A percentile compares a stretch with the other conserved stretches of the same genome.
Evolutionary conservation across 2,329 filamentous ascomycete genomes (phyloP).

Genomic region (Trichoderma aggressivum): DNA sequence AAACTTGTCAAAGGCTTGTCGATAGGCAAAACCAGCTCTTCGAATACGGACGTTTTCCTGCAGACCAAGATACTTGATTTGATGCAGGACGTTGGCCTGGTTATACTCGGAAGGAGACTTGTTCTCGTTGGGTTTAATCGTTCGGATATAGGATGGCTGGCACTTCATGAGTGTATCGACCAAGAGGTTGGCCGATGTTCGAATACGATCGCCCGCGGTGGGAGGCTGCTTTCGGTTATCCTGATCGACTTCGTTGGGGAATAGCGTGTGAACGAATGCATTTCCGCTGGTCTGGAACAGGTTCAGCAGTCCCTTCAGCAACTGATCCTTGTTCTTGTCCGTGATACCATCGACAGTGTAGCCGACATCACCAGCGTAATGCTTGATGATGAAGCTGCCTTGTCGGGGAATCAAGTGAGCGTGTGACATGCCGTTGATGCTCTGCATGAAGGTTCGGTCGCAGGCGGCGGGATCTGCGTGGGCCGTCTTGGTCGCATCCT

Average conservation of each 20-base stretch:
- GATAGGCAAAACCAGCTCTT: slow-evolving; percentile 92
- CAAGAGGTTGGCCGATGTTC: slow-evolving; percentile 87
- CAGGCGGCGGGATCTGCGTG: slow-evolving; percentile 93
- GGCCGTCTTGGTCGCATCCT: slow-evolving; percentile 97
- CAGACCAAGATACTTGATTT: slow-evolving; percentile 98
- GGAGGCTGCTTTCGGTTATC: slow-evolving; percentile 93
- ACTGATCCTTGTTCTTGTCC: slow-evolving; percentile 98
- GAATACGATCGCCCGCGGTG: slow-evolving; percentile 94
- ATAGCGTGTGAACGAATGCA: slow-evolving; percentile 79
- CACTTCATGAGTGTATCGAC: slow-evolving; percentile 97
- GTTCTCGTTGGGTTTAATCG: slow-evolving; percentile 99
- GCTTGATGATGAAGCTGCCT: slow-evolving; percentile 96
- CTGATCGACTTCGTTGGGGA: slow-evolving; percentile 90
- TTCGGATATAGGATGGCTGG: slow-evolving; percentile 95
- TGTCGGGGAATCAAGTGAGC: slow-evolving; percentile 88
- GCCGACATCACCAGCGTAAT: slow-evolving; percentile 94
- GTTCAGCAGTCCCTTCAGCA: slow-evolving; percentile 89
- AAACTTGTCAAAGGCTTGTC: slow-evolving; percentile 97
- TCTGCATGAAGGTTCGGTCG: slow-evolving; percentile 92
- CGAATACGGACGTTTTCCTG: slow-evolving; percentile 98
- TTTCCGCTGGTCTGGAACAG: slow-evolving; percentile 82
- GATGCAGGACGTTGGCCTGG: slow-evolving; percentile 85
- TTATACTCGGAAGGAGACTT: slow-evolving; percentile 95
- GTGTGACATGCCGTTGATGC: slow-evolving; percentile 86
- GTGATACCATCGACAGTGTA: slow-evolving; percentile 97